Evolutionary conservation across 2,329 filamentous ascomycete species (phyloP).

Genomic region (Talaromyces atroroseus): DNA sequence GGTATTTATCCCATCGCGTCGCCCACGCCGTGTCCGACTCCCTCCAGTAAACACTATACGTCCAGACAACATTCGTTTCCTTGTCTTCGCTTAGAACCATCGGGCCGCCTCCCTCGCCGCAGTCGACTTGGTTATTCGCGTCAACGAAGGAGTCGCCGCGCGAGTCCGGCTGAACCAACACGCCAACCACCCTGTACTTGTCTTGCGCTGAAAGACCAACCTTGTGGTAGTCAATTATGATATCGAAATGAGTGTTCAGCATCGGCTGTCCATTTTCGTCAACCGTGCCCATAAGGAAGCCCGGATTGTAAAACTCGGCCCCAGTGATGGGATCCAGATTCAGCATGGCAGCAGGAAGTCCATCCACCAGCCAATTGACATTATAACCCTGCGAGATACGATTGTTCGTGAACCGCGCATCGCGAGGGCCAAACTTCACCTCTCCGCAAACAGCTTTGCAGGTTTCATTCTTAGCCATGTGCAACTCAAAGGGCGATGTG

Average conservation of each 20-base stretch:
- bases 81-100: conserved; percentile 61
- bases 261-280: conserved; percentile 52
- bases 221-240: conserved; percentile 85
- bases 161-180: conserved; percentile 79
- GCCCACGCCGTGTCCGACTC: conserved; percentile 84
- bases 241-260: conserved; percentile 95
- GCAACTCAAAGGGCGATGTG: conserved; percentile 87
- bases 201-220: conserved; percentile 48
- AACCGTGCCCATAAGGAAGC: conserved; percentile 69
- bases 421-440: conserved; percentile 59
- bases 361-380: conserved; percentile 93
- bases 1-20: conserved; percentile 96
- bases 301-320: conserved; percentile 81
- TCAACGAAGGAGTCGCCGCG: conserved; percentile 51
- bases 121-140: conserved; percentile 55
- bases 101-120: conserved; percentile 52
- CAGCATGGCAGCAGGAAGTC: conserved; percentile 81
- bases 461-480: conserved; percentile 79
- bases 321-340: conserved; percentile 70
- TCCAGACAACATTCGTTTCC: conserved; percentile 70
- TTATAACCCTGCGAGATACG: conserved; percentile 83
- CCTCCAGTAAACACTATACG: conserved; percentile 88
- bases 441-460: conserved; percentile 75
- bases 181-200: conserved; percentile 81
- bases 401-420: conserved; percentile 73